A percentile compares a stretch with the other conserved stretches of the same genome.
Evolutionary conservation across 1,284 basidiomycete genomes (phyloP).

Genomic region (Ustilago esculenta): DNA sequence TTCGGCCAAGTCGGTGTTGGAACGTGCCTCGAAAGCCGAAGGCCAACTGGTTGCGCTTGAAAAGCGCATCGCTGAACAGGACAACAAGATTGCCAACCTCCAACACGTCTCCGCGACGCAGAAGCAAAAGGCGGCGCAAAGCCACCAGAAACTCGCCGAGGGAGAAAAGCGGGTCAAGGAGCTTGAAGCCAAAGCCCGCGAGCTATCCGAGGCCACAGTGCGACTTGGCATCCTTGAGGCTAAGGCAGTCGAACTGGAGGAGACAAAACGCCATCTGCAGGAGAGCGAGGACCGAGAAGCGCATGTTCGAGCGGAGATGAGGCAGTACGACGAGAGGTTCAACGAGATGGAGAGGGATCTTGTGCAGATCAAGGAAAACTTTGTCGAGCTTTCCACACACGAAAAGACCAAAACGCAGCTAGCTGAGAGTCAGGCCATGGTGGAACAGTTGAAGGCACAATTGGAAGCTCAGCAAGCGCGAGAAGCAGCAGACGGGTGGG

Average conservation of each 20-base stretch:
- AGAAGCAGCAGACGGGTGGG: conserved; percentile 21
- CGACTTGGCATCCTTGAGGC: conserved; percentile 20
- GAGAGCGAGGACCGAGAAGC: conserved; percentile 36
- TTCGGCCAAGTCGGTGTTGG: conserved; percentile 20
- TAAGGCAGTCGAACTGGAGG: conserved; percentile 29
- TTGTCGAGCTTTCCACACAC: conserved; percentile 35
- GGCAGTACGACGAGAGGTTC: conserved; percentile 41
- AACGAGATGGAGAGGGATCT: conserved; percentile 50
- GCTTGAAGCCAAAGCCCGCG: conserved; percentile 28
- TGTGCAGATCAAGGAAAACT: conserved; percentile 43
- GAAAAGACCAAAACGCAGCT: conserved; percentile 22
- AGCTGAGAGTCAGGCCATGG: conserved; percentile 25
- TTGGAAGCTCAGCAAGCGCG: conserved; percentile 6
- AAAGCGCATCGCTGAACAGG: conserved; percentile 53
- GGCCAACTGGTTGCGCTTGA: conserved; percentile 46
- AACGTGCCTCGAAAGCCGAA: conserved; percentile 50
- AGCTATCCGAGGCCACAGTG: background rate
- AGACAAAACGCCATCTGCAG: conserved; percentile 18
- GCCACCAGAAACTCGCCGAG: conserved; percentile 54
- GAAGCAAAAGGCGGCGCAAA: conserved; percentile 59
- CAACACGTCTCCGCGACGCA: conserved; percentile 53
- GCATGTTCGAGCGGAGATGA: conserved; percentile 12
- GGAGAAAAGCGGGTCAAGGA: conserved; percentile 50
- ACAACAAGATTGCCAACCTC: conserved; percentile 55
- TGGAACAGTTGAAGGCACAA: conserved; percentile 32